phyloP scores from a whole-genome alignment of 768 basidiomycete genomes.

The Melanogaster broomeanus region DNA sequence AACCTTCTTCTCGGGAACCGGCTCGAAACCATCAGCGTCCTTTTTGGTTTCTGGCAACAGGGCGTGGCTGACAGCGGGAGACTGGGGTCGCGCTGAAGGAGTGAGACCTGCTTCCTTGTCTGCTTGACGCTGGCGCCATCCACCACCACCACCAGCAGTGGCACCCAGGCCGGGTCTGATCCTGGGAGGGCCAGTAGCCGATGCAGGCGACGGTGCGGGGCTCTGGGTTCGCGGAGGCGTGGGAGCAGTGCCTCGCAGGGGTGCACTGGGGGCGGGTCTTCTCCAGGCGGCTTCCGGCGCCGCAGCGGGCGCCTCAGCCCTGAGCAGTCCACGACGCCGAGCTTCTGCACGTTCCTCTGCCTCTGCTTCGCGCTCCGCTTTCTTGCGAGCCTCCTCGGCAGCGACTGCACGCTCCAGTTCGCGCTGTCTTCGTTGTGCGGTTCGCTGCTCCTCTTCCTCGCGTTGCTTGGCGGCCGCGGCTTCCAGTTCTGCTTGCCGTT shows the following conservation, averaged over 20 bases:
- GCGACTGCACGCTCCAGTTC: slow-evolving; percentile 52
- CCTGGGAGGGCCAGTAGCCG: slow-evolving; percentile 37
- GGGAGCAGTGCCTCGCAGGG: slow-evolving; percentile 24
- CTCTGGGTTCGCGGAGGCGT: slow-evolving; percentile 57
- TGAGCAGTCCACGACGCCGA: slow-evolving; percentile 38
- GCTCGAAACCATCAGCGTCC: slow-evolving; percentile 75
- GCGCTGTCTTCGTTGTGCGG: slow-evolving; percentile 53
- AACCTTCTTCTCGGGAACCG: slow-evolving; percentile 40
- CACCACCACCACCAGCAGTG: slow-evolving; percentile 35
- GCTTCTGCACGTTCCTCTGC: slow-evolving; percentile 52
- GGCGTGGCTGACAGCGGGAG: slow-evolving; percentile 7
- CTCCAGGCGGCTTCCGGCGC: slow-evolving; percentile 29
- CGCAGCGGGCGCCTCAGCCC: slow-evolving; percentile 31
- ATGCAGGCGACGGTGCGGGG: slow-evolving; percentile 40
- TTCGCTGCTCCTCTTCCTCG: slow-evolving; percentile 60
- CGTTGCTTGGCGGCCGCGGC: slow-evolving; percentile 54
- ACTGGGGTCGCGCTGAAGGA: slow-evolving; percentile 37
- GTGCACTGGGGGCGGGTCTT: slow-evolving; percentile 16
- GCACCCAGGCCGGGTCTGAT: slow-evolving; percentile 35
- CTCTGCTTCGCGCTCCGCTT: slow-evolving; percentile 69
- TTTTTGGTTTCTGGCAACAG: slow-evolving; percentile 42
- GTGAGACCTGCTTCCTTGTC: slow-evolving; percentile 43
- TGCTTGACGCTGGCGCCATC: slow-evolving; percentile 63
- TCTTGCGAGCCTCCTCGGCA: slow-evolving; percentile 56
- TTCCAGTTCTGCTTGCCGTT: slow-evolving; percentile 58